Evolutionary conservation across 257 asterid genomes (phyloP).

Genomic region (Solanum sejunctum): DNA sequence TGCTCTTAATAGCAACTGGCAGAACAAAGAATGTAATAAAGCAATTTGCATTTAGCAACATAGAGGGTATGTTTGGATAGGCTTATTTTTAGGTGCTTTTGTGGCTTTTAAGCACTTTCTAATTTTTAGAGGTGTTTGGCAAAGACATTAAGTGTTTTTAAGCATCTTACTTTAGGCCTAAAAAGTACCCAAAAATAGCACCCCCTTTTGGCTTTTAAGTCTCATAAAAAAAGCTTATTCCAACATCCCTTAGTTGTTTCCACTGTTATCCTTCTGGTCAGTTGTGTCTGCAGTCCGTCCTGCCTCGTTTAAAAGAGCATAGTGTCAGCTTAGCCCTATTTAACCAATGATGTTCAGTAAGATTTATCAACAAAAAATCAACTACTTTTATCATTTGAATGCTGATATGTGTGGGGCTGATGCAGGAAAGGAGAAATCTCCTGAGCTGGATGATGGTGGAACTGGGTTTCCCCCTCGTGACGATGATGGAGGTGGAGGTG

Average conservation of each 20-base stretch:
- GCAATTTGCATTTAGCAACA: background rate
- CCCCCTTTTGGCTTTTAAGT: too few species aligned
- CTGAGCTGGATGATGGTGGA: slow-evolving; percentile 90
- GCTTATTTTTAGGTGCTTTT: too few species aligned
- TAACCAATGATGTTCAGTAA: background rate
- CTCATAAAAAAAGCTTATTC: too few species aligned
- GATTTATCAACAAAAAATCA: background rate
- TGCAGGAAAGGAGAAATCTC: slow-evolving; percentile 79
- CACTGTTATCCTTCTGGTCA: background rate
- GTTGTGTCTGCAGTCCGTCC: background rate
- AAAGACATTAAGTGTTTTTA: too few species aligned
- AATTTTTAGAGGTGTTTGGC: too few species aligned
- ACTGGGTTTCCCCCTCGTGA: slow-evolving; percentile 79
- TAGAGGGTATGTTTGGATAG: too few species aligned
- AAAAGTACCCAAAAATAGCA: too few species aligned
- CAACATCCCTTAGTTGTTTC: background rate
- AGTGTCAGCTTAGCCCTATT: background rate
- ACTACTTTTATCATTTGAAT: background rate
- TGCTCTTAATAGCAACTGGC: background rate
- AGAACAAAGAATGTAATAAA: background rate
- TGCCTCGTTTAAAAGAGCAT: background rate
- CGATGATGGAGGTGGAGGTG: slow-evolving; percentile 80
- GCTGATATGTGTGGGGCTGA: background rate
- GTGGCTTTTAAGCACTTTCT: too few species aligned
- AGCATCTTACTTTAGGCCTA: too few species aligned